Base-by-base conservation (phyloP, 768 basidiomycete genomes). In the Leccinum subgranulosum region DNA sequence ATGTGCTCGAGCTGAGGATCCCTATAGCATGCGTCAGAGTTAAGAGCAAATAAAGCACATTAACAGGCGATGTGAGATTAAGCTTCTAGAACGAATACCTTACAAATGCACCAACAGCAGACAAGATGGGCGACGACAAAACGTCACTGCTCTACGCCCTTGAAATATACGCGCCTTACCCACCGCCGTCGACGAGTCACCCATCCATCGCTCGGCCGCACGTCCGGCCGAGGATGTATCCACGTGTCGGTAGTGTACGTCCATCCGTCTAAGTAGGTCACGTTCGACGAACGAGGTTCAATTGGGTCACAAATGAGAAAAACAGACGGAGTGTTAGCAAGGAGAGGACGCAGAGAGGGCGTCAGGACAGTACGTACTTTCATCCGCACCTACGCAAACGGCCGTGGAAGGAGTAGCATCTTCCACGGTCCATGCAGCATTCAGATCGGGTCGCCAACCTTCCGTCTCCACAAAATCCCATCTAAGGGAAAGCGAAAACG, bases 221-320 rank as follows among this genome's bases (percentile, higher is more conserved):
- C 69, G 61, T 60, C 66, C 72, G 39, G 67, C 6, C 72, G 54
- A 10, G 84, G 76, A 55, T 84, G 77, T 5, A 82, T 73, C 92
- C 91, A 93, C 0, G 79, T 74, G 57, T 91, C 90, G 60, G 90
- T 88, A 7, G 86, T 86, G 64, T 92, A 92, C 15, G 88, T 82
- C 90, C 92, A 93, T 3, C 89, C 91, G 64, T 84, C 48, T 49
- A 4, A 17, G 27, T 49, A 17, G 27, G 43, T 19, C 29, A 9
- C 9, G 29, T 29, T 29, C 29, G 29, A 10, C 29, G 29, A 29
- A 29, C 1, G 29, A 10, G 10, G 9, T 45, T 14, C 36, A 3
- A 3, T 39, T 41, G 17, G 45, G 45, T 46, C 19, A 46, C 45
- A 23, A 47, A 21, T 14, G 14, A 25, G 12, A 15, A 47, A 19